A percentile compares a stretch with the other conserved stretches of the same genome.
These are phyloP conservation scores for Hymenoscyphus scutula DNA, from an alignment of 2,329 filamentous ascomycete genomes.

Conservation along the genomic window DNA sequence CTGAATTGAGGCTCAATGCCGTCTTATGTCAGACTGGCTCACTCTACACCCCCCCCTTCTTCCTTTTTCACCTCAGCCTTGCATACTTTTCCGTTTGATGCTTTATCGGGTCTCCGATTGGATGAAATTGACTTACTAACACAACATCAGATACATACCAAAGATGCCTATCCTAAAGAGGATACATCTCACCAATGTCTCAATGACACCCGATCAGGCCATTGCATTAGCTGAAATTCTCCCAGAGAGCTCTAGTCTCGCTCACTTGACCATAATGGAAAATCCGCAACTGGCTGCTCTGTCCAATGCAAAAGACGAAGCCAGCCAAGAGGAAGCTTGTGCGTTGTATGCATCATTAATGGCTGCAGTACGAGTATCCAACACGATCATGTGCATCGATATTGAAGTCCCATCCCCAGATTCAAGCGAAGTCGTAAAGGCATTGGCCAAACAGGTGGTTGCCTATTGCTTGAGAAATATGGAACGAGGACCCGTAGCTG, in stretches of 20 bases:
- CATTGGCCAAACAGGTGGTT: constrained; percentile 89
- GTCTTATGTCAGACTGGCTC: constrained; percentile 14
- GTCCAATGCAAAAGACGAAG: constrained; percentile 73
- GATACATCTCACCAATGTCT: constrained; percentile 81
- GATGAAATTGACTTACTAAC: constrained; percentile 23
- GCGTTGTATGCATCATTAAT: constrained; percentile 90
- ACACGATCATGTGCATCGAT: constrained; percentile 82
- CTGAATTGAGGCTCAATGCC: constrained; percentile 11
- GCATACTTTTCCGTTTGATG: not conserved
- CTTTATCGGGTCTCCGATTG: not conserved
- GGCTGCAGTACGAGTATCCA: constrained; percentile 80
- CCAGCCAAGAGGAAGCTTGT: constrained; percentile 86
- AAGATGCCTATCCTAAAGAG: constrained; percentile 75
- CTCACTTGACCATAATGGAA: constrained; percentile 82
- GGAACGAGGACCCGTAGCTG: constrained; percentile 70
- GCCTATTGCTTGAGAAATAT: constrained; percentile 92
- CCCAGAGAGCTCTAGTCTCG: constrained; percentile 76
- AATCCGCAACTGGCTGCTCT: constrained; percentile 72
- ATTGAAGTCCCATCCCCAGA: constrained; percentile 81
- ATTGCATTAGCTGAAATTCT: constrained; percentile 89
- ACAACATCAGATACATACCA: constrained; percentile 64
- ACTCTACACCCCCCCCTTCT: not conserved
- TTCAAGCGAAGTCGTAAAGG: constrained; percentile 87
- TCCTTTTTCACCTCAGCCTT: constrained; percentile 11
- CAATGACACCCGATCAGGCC: constrained; percentile 79